Evolutionary conservation across 345 rosid species (phyloP), one percentile per base, ranked within the genome.

Genomic region (Eucalyptus erythrocorys): DNA sequence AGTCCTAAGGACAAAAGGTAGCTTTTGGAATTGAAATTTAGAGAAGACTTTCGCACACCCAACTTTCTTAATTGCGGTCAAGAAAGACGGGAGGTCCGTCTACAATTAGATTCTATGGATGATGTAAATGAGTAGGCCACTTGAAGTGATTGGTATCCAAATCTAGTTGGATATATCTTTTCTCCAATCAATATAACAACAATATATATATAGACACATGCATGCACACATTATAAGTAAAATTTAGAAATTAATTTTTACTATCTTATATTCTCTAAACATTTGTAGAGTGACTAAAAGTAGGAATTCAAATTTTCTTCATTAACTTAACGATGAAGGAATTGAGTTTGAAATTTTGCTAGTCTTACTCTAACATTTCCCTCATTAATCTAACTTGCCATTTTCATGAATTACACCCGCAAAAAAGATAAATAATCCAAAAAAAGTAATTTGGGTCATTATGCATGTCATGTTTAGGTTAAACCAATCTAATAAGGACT

Each of bases 381-480:
- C 37, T 50, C 57, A 51, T 51, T 51, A 51, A 76, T 76, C 3
- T 21, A 76, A 13, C 6, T 12, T 0, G 45, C 2, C 82, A 40
- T 40, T 40, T 76, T 40, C 47, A 10, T 76, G 30, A 76, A 76
- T 37, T 19, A 76, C 45, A 10, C 27, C 47, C 47, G 5, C 27
- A 37, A 40, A 37, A 40, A 21, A 40, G 30, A 40, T 40, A 76
- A 40, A 76, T 40, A 61, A 61, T 61, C 82, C 30, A 37, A 76
- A 3, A 15, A 22, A 13, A 76, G 47, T 21, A 40, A 16, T 40
- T 76, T 12, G 14, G 47, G 47, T 40, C 14, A 22, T 40, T 21
- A 42, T 10, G 10, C 14, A 0, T 10, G 22, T 37, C 47, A 37
- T 37, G 82, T 40, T 21, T 3, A 1, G 1, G 47, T 40, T 6